Base-by-base conservation (phyloP, 164 flowering plant species). In the Hamamelis virginiana region DNA sequence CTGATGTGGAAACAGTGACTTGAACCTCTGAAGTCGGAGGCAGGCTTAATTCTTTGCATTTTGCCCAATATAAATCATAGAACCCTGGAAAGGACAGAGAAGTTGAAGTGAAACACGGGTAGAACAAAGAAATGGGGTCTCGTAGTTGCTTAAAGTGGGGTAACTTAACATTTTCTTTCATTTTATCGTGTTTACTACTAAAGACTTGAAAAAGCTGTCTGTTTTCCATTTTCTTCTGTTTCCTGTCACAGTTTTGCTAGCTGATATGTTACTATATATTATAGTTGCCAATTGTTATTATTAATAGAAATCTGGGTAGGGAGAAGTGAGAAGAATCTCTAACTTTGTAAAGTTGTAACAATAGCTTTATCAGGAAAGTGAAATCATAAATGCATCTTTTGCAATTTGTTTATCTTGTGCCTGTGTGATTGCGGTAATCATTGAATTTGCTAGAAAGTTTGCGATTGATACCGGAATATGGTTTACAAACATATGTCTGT, bases 21-120 rank as follows among this genome's bases (percentile, higher is more conserved):
- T 27, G 52, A 64, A 57, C 25, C 48, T 28, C 55, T 59, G 50
- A 69, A 18, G 51, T 16, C 12, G 28, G 45, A 45, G 25, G 60
- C 56, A 19, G 44, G 52, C 26, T 45, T 62, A 10, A 45, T 62
- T 55, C 62, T 63, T 44, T 27, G 11, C 45, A 55, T 64, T 69
- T 71, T 61, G 62, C 59, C 67, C 28, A 59, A 56, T 79, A 83
- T 80, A 82, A 75, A 80, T 73, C 77, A 74, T 71, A 71, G 77
- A 68, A 47, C 65, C 50, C 59, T 52, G 51, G 23, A 73, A 44
- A 43, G 63, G 72, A 67, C 68, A 63, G 69, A 63, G 67, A 69
- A 59, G 50, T 63, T 33, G 62, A 58, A 33, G 59, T 3, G 22
- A 55, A 66, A 25, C 63, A 27, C 9, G 23, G 62, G 21, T 57